phyloP scores from a whole-genome alignment of 176 grass and related monocot genomes.

The Oryza meyeriana region DNA sequence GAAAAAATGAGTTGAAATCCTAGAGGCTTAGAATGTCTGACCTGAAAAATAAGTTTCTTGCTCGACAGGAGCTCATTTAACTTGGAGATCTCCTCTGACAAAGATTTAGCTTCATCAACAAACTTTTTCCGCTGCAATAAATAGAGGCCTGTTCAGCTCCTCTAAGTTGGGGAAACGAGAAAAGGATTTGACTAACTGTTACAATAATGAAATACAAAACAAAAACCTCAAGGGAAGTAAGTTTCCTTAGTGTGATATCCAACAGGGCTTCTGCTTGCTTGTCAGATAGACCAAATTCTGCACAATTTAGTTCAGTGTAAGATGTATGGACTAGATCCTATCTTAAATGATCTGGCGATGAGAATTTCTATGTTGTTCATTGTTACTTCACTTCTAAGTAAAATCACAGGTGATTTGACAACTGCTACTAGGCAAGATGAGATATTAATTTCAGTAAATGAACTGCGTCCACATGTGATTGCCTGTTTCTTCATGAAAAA shows the following conservation, averaged over 20 bases:
- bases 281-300: slow-evolving; percentile 74
- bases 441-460: slow-evolving; percentile 12
- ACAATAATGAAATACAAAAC: slow-evolving; percentile 8
- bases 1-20: not conserved
- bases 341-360: not conserved
- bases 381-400: not conserved
- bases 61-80: slow-evolving; percentile 89
- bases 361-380: not conserved
- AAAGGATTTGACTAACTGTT: slow-evolving; percentile 1
- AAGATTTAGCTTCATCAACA: slow-evolving; percentile 75
- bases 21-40: slow-evolving; percentile 28
- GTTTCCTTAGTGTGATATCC: slow-evolving; percentile 91
- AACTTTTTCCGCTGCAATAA: slow-evolving; percentile 87
- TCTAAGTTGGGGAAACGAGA: not conserved
- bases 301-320: slow-evolving; percentile 37
- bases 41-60: slow-evolving; percentile 92
- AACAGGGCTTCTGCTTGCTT: slow-evolving; percentile 92
- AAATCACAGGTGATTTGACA: not conserved
- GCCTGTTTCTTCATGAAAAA: not conserved
- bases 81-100: slow-evolving; percentile 71
- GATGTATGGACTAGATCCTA: slow-evolving; percentile 4
- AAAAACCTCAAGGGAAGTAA: slow-evolving; percentile 88
- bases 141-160: slow-evolving; percentile 14
- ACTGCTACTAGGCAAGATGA: not conserved
- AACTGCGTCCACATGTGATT: not conserved